A percentile compares a stretch with the other conserved stretches of the same genome.
These are phyloP conservation scores for Vitis hybrid DNA, from an alignment of 177 flowering plant genomes.

Conservation along the genomic window DNA sequence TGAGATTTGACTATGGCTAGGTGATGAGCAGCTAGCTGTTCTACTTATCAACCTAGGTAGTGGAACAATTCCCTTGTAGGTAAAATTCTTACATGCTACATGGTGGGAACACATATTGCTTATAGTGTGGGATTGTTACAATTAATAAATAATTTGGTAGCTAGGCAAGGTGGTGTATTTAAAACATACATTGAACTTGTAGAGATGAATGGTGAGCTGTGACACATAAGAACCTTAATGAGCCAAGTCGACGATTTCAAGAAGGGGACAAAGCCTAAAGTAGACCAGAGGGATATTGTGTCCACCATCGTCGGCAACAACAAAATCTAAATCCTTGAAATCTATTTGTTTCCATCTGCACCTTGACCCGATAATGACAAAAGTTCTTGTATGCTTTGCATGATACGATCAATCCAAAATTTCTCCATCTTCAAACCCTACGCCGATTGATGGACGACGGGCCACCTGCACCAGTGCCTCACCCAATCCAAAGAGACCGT, in stretches of 20 bases:
- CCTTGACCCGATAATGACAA: constrained; percentile 11
- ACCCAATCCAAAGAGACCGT: no score
- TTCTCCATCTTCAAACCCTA: no score
- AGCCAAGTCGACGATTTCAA: not conserved
- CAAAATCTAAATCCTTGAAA: constrained; percentile 29
- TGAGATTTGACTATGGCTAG: no score
- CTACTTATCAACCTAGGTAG: no score
- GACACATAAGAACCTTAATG: constrained; percentile 2
- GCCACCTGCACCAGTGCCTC: no score
- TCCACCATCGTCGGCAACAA: constrained; percentile 21
- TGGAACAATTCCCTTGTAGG: no score
- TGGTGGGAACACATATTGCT: not conserved
- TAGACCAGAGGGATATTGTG: constrained; percentile 15
- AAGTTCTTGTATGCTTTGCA: not conserved
- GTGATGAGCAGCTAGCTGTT: no score
- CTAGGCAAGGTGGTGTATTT: not conserved
- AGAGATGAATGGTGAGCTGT: constrained; percentile 13
- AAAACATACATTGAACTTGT: not conserved
- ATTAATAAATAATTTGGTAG: no score
- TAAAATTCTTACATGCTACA: no score
- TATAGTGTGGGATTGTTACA: not conserved
- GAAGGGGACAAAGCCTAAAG: constrained; percentile 11
- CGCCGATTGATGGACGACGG: no score
- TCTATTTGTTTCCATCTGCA: constrained; percentile 10
- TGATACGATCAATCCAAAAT: no score